Base-by-base conservation (phyloP, 176 grass and related monocot species). In the Carex cristatella region DNA sequence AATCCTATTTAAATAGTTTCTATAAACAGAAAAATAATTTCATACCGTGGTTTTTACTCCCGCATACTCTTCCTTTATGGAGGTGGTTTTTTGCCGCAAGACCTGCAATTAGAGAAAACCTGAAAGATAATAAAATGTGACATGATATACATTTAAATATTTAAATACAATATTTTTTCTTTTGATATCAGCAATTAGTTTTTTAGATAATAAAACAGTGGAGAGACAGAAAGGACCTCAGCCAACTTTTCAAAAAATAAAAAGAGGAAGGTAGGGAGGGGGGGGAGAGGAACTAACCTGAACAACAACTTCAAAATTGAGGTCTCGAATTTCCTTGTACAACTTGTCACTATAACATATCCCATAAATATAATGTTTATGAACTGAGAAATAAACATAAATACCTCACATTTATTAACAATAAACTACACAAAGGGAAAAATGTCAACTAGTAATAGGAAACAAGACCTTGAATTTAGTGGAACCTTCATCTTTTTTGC, bases 231-330 rank as follows among this genome's bases (percentile, higher is more conserved):
- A 4, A 3, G 16, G 18, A 18, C 1, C 28, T 33, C 30, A 13
- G 63, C 63, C 28, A 33, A 32, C 3, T 37, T 56, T 72, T 33
- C 11, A 33, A 11, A 37, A 53, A 15, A 61, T 9, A 75, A 87
- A 55, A 77, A 57, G 68, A 67, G 54, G 84, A 8, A 70, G 46
- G 54, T 38, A 76, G 18, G 80, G 85, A 66, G 16, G 11, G 64
- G 56, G 23, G 14, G 18, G 7, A 79, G 66, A 67, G 33, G 51
- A 84, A 42, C 16, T 3, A 93, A 94, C 92, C 95, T 98, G 92
- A 88, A 98, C 92, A 65, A 98, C 95, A 72, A 98, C 95, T 91
- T 98, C 92, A 90, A 94, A 98, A 87, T 94, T 94, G 75, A 98
- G 89, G 77, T 98, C 95, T 67, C 95, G 88, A 71, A 93, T 98